Evolutionary conservation across 768 basidiomycete species (phyloP).

Genomic region (Auricularia sp.): DNA sequence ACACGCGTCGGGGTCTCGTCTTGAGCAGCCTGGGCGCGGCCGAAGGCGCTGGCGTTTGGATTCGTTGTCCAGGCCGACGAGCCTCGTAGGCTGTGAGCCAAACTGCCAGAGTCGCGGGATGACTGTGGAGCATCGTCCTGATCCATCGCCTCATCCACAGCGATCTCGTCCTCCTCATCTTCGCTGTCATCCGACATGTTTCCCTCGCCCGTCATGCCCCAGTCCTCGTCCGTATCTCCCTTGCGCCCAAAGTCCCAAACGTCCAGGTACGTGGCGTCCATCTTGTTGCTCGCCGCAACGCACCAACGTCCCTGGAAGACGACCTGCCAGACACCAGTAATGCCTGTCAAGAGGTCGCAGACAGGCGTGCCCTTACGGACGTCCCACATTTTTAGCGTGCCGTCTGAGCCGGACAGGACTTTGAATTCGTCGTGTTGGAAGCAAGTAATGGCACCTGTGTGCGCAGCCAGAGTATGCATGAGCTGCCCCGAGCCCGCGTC

Average conservation of each 20-base stretch:
- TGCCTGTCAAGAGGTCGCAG: constrained; percentile 80
- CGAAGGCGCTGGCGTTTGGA: not conserved
- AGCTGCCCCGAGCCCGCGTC: constrained; percentile 77
- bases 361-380: constrained; percentile 77
- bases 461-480: constrained; percentile 74
- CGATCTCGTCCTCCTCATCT: constrained; percentile 39
- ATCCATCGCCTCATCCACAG: constrained; percentile 26
- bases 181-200: constrained; percentile 61
- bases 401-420: constrained; percentile 90
- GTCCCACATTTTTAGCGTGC: constrained; percentile 98
- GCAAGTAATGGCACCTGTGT: constrained; percentile 97
- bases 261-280: constrained; percentile 68
- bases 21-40: not conserved
- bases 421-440: constrained; percentile 99
- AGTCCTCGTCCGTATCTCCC: constrained; percentile 49
- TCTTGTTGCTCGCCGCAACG: constrained; percentile 84
- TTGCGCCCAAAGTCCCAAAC: constrained; percentile 85
- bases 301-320: constrained; percentile 91
- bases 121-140: constrained; percentile 8
- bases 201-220: constrained; percentile 69
- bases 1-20: not conserved
- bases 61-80: not conserved
- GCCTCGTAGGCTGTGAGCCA: not conserved
- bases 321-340: constrained; percentile 96
- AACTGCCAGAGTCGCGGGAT: not conserved